Conservation (phyloP, 306 rosid species). For the Pterocarpus macrocarpus region DNA sequence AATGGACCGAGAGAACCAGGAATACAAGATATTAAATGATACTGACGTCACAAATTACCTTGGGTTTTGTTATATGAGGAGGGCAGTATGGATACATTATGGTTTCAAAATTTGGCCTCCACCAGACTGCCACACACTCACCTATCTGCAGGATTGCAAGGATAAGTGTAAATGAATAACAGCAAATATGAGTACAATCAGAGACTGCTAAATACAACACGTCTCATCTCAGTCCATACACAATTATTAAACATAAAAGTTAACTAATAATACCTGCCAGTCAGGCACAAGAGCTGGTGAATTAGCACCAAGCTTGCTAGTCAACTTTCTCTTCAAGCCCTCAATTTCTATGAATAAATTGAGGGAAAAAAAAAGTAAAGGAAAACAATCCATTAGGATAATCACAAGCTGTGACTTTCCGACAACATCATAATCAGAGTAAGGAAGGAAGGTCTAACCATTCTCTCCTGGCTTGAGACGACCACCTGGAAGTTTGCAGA, state of each 20-base stretch:
- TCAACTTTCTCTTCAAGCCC: conserved; percentile 93
- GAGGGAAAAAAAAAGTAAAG: conserved; percentile 18
- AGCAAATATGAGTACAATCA: conserved; percentile 12
- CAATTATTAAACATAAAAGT: background rate
- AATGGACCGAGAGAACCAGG: conserved; percentile 16
- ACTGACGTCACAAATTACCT: conserved; percentile 58
- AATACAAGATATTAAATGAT: conserved; percentile 11
- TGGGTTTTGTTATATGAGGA: conserved; percentile 98
- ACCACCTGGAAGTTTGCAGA: conserved; percentile 99
- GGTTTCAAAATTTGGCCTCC: conserved; percentile 99
- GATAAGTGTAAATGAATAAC: conserved; percentile 24
- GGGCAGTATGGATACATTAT: conserved; percentile 99
- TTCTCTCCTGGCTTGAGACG: conserved; percentile 98
- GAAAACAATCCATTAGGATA: conserved; percentile 18
- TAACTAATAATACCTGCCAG: conserved; percentile 75
- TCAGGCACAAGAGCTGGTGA: conserved; percentile 84
- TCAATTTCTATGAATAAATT: conserved; percentile 67
- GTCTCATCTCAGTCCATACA: background rate
- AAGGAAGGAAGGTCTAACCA: conserved; percentile 58
- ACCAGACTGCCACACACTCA: conserved; percentile 98
- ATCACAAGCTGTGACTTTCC: conserved; percentile 26
- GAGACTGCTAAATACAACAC: conserved; percentile 10
- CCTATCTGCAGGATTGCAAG: conserved; percentile 73
- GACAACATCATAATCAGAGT: background rate
- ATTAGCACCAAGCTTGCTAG: conserved; percentile 98